Conservation (phyloP, 306 rosid species). For the Lathyrus oleraceus region DNA sequence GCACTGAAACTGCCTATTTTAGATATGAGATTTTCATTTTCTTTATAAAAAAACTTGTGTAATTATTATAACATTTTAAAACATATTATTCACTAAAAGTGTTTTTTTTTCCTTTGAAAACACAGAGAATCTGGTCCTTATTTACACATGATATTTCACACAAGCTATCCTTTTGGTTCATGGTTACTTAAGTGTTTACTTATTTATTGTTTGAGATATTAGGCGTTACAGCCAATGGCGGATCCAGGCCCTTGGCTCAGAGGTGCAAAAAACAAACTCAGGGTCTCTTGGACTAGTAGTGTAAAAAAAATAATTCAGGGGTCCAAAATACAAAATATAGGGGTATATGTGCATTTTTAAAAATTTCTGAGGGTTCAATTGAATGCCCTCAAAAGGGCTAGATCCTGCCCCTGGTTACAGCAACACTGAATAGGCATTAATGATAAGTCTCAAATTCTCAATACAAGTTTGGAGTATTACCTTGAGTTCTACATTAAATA, state of each 20-base stretch:
- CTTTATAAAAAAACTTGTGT: not conserved
- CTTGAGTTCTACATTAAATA: not conserved
- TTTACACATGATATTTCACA: no score
- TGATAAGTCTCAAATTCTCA: not conserved
- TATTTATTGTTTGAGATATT: constrained; percentile 16
- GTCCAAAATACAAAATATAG: no score
- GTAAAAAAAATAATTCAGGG: no score
- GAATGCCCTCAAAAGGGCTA: no score
- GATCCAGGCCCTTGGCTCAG: no score
- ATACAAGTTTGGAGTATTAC: constrained; percentile 10
- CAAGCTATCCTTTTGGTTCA: constrained; percentile 7
- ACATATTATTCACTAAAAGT: not conserved
- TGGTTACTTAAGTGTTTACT: not conserved
- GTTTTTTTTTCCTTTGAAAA: not conserved
- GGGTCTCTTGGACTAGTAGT: no score
- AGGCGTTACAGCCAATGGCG: not conserved
- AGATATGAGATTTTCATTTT: constrained; percentile 4
- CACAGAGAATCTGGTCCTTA: not conserved
- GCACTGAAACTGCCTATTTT: not conserved
- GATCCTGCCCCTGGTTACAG: not conserved
- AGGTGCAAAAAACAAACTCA: no score
- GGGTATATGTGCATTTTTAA: no score
- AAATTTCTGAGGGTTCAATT: no score
- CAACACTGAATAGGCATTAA: not conserved
- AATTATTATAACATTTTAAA: not conserved